A percentile compares a stretch with the other conserved stretches of the same genome.
These are phyloP conservation scores for Ocimum tenuiflorum DNA, from an alignment of 257 asterid species.

Conservation along the genomic window DNA sequence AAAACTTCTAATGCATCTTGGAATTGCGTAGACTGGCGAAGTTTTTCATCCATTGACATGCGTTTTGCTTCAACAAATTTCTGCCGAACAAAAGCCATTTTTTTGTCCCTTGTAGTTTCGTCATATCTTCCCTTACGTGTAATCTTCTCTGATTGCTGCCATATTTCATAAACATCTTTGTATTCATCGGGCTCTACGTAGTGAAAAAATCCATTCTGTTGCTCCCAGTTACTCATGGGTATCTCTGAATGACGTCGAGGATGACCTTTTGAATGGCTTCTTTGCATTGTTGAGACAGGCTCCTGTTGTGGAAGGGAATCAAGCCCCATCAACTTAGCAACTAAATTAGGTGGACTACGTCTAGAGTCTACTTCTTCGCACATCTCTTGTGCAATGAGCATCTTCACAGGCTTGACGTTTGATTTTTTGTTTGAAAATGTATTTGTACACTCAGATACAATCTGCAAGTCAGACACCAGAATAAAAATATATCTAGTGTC, in stretches of 20 bases:
- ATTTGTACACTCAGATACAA: constrained; percentile 43
- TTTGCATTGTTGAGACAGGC: constrained; percentile 39
- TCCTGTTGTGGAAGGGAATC: constrained; percentile 73
- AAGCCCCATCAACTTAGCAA: constrained; percentile 98
- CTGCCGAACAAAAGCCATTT: constrained; percentile 81
- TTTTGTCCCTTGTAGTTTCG: constrained; percentile 40
- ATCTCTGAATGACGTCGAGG: constrained; percentile 59
- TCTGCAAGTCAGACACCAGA: constrained; percentile 42
- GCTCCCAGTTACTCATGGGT: constrained; percentile 60
- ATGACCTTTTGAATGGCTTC: constrained; percentile 41
- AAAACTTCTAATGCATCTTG: constrained; percentile 85
- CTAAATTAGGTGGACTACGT: constrained; percentile 66
- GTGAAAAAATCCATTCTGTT: constrained; percentile 48
- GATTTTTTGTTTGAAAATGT: constrained; percentile 42
- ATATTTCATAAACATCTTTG: constrained; percentile 61
- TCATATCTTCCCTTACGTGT: constrained; percentile 44
- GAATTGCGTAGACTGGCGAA: constrained; percentile 74
- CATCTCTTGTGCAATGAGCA: constrained; percentile 92
- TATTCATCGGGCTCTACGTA: constrained; percentile 41
- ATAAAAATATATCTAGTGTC: constrained; percentile 13
- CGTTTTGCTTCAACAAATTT: constrained; percentile 84
- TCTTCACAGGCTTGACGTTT: constrained; percentile 71
- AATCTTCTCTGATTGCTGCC: constrained; percentile 47
- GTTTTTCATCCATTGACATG: constrained; percentile 69
- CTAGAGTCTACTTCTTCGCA: constrained; percentile 58